Conservation (phyloP, 23 red algal species). For the Gracilaria domingensis region DNA sequence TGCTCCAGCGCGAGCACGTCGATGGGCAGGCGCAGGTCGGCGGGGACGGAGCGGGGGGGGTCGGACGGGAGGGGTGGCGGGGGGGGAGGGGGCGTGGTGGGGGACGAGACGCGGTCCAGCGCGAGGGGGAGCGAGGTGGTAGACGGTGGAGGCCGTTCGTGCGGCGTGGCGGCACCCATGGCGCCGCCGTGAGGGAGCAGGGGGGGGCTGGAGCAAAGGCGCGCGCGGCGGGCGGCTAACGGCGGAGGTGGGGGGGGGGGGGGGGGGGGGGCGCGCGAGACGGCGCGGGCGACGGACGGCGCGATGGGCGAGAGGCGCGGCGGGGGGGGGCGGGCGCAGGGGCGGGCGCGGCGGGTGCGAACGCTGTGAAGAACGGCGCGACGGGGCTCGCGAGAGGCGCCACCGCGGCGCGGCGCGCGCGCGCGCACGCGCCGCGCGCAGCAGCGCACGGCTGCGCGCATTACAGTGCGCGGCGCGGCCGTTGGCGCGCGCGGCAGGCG, state of each 20-base stretch:
- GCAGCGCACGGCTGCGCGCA: neutral
- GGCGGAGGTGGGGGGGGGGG: neutral
- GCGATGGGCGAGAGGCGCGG: too few species aligned
- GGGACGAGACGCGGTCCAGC: constrained; percentile 33
- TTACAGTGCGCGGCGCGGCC: neutral
- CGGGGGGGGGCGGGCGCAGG: too few species aligned
- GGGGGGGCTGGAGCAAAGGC: neutral
- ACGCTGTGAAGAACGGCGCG: too few species aligned
- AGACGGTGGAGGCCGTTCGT: neutral
- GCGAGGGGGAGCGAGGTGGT: constrained; percentile 4
- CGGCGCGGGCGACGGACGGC: neutral
- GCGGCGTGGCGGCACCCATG: constrained; percentile 31
- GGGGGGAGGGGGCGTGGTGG: constrained; percentile 40
- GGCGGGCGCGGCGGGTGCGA: too few species aligned
- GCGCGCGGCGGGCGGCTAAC: too few species aligned
- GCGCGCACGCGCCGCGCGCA: neutral
- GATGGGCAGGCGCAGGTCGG: neutral
- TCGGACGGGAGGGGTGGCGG: neutral
- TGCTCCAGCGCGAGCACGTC: constrained; percentile 15
- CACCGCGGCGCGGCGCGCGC: neutral
- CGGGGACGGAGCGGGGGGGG: neutral
- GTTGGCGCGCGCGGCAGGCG: neutral
- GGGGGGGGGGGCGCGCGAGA: neutral
- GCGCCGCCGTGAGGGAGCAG: neutral
- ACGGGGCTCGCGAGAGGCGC: too few species aligned